Evolutionary conservation across 306 rosid species (phyloP), one percentile per base, ranked within the genome.

Genomic region (Mimosa bimucronata): DNA sequence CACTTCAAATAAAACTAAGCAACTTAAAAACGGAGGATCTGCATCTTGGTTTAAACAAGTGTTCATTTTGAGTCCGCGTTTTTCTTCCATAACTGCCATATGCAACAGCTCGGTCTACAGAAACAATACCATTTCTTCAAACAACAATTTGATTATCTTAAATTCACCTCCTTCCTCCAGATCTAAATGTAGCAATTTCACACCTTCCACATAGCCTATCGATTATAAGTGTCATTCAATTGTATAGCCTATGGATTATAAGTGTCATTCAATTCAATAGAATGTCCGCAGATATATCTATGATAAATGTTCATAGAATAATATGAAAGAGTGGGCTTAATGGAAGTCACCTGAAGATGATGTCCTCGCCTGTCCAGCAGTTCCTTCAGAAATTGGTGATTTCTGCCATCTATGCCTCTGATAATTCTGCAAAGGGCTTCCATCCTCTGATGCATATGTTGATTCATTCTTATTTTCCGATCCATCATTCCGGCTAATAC

Each of bases 381-480:
- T 74, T 66, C 73, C 81, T 83, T 81, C 87, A 42, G 85, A 83
- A 77, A 69, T 75, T 13, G 81, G 58, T 21, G 87, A 65, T 81
- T 83, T 83, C 42, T 40, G 87, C 71, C 70, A 70, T 45, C 48
- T 71, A 29, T 70, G 80, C 71, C 18, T 52, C 55, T 80, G 85
- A 80, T 18, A 68, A 69, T 67, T 83, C 70, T 77, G 85, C 28
- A 41, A 55, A 0, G 89, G 85, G 74, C 87, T 86, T 46, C 87
- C 87, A 19, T 80, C 83, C 77, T 78, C 89, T 45, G 85, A 86
- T 48, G 84, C 85, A 73, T 69, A 82, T 1, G 81, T 66, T 44
- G 89, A 86, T 69, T 80, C 87, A 86, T 77, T 86, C 82, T 86
- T 86, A 83, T 64, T 42, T 79, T 83, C 89, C 13, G 81, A 83